Evolutionary conservation across 768 basidiomycete species (phyloP), one percentile per base, ranked within the genome.

Genomic region (Crassisporium funariophilum): DNA sequence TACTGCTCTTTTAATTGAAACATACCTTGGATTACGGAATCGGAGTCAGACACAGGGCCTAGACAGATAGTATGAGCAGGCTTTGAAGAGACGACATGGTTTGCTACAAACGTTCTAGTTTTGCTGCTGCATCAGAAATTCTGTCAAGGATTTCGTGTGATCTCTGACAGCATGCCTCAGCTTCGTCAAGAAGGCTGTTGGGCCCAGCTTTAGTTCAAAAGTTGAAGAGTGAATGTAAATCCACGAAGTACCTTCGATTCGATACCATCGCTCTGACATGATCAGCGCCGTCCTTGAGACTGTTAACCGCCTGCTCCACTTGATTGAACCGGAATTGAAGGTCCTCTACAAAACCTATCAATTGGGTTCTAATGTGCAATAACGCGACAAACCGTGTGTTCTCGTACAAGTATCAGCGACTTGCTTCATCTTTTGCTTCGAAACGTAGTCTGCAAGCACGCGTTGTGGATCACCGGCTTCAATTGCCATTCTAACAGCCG

Each of bases 361-460:
- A 11, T 2, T n/a, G 42, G 21, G 4, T 8, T 39, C 12, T 22
- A 33, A 16, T 9, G 21, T 7, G 33, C n/a, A 19, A 35, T n/a
- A 39, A 20, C 13, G n/a, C 29, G 17, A 19, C 7, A 34, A 16
- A 87, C 88, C 79, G 70, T 91, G 86, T 19, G 84, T 82, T 38
- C 76, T 75, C 12, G 70, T 59, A 67, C 88, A 91, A 3, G 77
- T 81, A 12, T 86, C 86, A 2, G 82, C 86, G 1, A 93, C 90
- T 60, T 87, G 79, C 56, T 73, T 77, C 90, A 93, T 93, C 69
- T 84, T 89, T 40, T 72, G 78, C 53, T 74, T 77, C 12, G 85
- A 85, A 19, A 93, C 88, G 63, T 91, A 93, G 61, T 89, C 88
- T 9, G 84, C 88, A 31, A 93, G 64, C 9, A 84, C 86, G 35